Evolutionary conservation across 2,329 filamentous ascomycete species (phyloP), one percentile per base, ranked within the genome.

Genomic region (Colletotrichum viniferum): DNA sequence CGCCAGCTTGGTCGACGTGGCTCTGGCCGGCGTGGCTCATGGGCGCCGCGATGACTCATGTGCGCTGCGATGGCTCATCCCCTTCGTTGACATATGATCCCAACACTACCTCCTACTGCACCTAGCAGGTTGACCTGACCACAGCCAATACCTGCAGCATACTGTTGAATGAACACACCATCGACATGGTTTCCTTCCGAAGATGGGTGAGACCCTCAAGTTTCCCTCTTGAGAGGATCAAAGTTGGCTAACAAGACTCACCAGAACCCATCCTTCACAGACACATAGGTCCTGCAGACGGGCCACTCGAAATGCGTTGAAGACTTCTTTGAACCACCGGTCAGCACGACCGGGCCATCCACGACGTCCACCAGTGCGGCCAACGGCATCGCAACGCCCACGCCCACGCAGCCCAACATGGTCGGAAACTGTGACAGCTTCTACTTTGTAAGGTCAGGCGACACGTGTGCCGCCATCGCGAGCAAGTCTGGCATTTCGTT

Each of bases 361-460:
- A 61, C 26, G 4, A 32, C 26, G 16, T 61, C 58, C 30, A 32
- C 30, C 10, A 32, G n/a, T 32, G 9, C 63, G 7, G 34, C 16
- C 34, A 78, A 77, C 64, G 78, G 78, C 38, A 77, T 80, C 52
- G 61, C 63, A 21, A 80, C 78, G 9, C 78, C 78, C 14, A 60
- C 58, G 28, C 77, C 78, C 14, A 73, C 58, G 34, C 78, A 32
- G 30, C 30, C 30, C 30, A 32, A 32, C 30, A 32, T 32, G 30
- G 30, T 32, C 10, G 30, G 30, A 32, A 32, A 32, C 10, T 32
- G 30, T 32, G 30, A 32, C 30, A 32, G 30, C 30, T 32, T 12
- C 30, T 32, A 32, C 1, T 32, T 12, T 32, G 30, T 32, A 9
- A 32, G 12, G 30, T 32, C 30, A 12, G 30, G 30, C 10, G 30